Percentiles rank a stretch among this genome's conserved stretches.
These are phyloP conservation scores for Arthrobotrys sinensis DNA, from an alignment of 2,329 filamentous ascomycete genomes.

Conservation along the genomic window DNA sequence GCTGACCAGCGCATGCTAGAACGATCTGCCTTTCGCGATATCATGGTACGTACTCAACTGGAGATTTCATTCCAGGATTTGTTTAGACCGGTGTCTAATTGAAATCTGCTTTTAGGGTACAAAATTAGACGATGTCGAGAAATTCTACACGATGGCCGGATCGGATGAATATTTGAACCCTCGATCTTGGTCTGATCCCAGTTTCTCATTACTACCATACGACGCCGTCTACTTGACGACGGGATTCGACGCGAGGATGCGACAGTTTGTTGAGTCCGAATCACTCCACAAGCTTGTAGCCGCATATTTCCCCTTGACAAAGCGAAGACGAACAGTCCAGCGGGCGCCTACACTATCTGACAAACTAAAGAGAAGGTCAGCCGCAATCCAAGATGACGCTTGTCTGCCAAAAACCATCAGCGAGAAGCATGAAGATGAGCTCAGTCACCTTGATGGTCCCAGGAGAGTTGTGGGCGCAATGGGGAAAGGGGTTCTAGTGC, in stretches of 20 bases:
- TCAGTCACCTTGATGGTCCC: slow-evolving; percentile 50
- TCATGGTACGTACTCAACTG: slow-evolving; percentile 35
- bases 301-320: slow-evolving; percentile 62
- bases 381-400: slow-evolving; percentile 14
- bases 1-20: slow-evolving; percentile 62
- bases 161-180: slow-evolving; percentile 62
- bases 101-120: slow-evolving; percentile 11
- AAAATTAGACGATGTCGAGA: slow-evolving; percentile 37
- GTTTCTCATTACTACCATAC: slow-evolving; percentile 62
- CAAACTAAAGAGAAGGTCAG: slow-evolving; percentile 54
- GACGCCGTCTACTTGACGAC: slow-evolving; percentile 62
- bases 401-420: slow-evolving; percentile 33
- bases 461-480: slow-evolving; percentile 63
- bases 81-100: slow-evolving; percentile 4
- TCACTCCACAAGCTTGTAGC: slow-evolving; percentile 60
- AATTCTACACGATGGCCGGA: slow-evolving; percentile 62
- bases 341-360: slow-evolving; percentile 44
- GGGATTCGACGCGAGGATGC: slow-evolving; percentile 62
- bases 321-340: slow-evolving; percentile 42
- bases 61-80: not conserved
- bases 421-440: slow-evolving; percentile 52
- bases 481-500: slow-evolving; percentile 62
- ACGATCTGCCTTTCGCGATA: slow-evolving; percentile 50
- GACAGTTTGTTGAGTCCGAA: slow-evolving; percentile 63
- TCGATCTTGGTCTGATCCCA: slow-evolving; percentile 57